These are phyloP conservation scores for Pleurotus ostreatus DNA, from an alignment of 768 basidiomycete species.

Conservation along the genomic window DNA sequence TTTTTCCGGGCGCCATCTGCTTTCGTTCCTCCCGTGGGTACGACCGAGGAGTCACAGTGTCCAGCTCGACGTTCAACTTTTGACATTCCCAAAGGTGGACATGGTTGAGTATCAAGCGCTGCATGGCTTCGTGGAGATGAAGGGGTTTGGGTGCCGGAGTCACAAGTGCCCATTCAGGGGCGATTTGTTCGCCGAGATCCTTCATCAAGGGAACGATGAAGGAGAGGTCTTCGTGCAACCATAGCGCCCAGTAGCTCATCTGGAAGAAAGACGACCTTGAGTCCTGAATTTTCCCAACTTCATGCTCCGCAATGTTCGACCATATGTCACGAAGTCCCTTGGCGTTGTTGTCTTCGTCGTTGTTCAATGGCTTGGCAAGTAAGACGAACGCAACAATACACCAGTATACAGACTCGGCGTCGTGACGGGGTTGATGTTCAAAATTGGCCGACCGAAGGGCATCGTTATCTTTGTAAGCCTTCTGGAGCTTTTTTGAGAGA, in stretches of 20 bases:
- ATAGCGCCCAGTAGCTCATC: background rate
- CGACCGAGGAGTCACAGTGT: too few relatives aligned
- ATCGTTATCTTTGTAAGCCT: too few relatives aligned
- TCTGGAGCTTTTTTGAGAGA: too few relatives aligned
- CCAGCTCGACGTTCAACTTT: background rate
- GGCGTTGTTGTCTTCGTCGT: background rate
- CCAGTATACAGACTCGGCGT: slow-evolving; percentile 9
- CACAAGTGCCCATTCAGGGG: background rate
- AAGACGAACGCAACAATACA: background rate
- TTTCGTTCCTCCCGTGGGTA: too few relatives aligned
- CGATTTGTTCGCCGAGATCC: background rate
- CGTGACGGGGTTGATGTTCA: slow-evolving; percentile 1
- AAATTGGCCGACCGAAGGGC: background rate
- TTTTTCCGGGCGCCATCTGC: too few relatives aligned
- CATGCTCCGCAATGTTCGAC: background rate
- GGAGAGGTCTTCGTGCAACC: background rate
- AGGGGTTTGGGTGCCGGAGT: background rate
- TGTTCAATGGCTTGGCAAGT: background rate
- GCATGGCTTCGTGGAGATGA: slow-evolving; percentile 10
- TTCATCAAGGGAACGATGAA: background rate
- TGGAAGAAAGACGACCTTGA: too few relatives aligned
- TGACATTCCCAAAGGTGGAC: background rate
- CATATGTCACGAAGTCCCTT: background rate
- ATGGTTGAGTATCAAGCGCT: background rate
- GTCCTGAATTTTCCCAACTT: background rate